phyloP scores from a whole-genome alignment of 768 basidiomycete species.

The Suillus hirtellus region DNA sequence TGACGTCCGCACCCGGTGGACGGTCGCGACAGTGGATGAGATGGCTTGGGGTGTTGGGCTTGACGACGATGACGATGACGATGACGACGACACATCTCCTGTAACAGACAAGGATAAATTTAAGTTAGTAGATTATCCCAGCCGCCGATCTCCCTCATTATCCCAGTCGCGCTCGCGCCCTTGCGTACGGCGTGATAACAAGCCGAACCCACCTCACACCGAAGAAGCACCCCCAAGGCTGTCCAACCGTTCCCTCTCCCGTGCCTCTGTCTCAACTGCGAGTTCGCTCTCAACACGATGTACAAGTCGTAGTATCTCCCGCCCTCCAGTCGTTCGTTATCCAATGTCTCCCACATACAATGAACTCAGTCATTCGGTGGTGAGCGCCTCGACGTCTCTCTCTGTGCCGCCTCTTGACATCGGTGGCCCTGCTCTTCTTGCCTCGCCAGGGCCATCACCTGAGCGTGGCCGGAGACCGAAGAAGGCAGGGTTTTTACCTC shows the following conservation, averaged over 20 bases:
- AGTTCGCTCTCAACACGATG: conserved; percentile 41
- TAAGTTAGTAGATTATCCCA: conserved; percentile 26
- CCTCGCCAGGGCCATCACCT: conserved; percentile 23
- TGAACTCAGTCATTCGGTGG: conserved; percentile 23
- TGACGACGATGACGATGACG: conserved; percentile 38
- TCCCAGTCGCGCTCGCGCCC: conserved; percentile 33
- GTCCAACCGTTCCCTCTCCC: conserved; percentile 48
- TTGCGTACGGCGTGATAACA: conserved; percentile 25
- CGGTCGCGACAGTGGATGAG: conserved; percentile 77
- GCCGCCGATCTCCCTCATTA: conserved; percentile 16
- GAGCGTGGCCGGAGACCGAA: conserved; percentile 31
- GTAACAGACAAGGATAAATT: conserved; percentile 29
- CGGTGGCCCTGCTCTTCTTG: conserved; percentile 21
- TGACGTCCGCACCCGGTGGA: conserved; percentile 66
- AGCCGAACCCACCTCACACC: conserved; percentile 30
- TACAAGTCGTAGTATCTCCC: conserved; percentile 42
- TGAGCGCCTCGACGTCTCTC: conserved; percentile 18
- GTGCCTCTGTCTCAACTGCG: conserved; percentile 44
- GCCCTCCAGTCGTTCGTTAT: conserved; percentile 31
- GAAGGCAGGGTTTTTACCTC: conserved; percentile 18
- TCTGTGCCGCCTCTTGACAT: conserved; percentile 31
- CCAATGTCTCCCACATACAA: conserved; percentile 28
- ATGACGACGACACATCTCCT: conserved; percentile 31
- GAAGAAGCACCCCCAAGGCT: conserved; percentile 36
- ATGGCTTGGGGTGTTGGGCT: conserved; percentile 75